Evolutionary conservation across 495 filamentous ascomycete species (phyloP).

Genomic region (Talaromyces wortmannii): DNA sequence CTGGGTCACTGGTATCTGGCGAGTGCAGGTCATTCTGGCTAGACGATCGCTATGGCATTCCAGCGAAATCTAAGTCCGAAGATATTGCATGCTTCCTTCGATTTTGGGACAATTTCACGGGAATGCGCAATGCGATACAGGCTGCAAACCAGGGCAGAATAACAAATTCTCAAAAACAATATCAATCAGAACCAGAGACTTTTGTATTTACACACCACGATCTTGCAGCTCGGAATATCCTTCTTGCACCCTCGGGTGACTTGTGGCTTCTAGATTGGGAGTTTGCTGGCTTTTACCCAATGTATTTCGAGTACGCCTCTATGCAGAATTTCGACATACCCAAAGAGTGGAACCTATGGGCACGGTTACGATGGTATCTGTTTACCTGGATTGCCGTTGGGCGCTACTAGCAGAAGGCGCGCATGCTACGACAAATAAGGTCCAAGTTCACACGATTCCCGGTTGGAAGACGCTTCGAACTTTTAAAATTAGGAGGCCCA

Average conservation of each 20-base stretch:
- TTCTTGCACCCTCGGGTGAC: conserved; percentile 12
- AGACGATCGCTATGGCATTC: conserved; percentile 10
- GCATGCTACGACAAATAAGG: conserved; percentile 1
- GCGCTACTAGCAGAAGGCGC: conserved; percentile 5
- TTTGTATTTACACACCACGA: conserved; percentile 21
- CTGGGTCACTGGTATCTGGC: conserved; percentile 10
- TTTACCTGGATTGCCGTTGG: conserved; percentile 11
- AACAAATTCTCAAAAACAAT: neutral
- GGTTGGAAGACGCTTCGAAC: conserved; percentile 8
- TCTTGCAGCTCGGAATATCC: conserved; percentile 21
- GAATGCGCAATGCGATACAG: neutral
- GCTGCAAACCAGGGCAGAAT: neutral
- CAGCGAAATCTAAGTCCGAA: neutral
- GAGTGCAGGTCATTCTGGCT: conserved; percentile 12
- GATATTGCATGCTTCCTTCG: conserved; percentile 2
- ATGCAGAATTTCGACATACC: conserved; percentile 12
- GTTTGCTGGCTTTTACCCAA: conserved; percentile 19
- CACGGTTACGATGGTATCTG: conserved; percentile 9
- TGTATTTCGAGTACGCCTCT: conserved; percentile 16
- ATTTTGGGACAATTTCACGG: conserved; percentile 1
- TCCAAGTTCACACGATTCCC: conserved; percentile 9
- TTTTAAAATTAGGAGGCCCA: conserved; percentile 4
- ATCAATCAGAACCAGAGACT: neutral
- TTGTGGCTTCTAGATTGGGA: conserved; percentile 22
- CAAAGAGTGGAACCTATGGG: conserved; percentile 5